A percentile compares a stretch with the other conserved stretches of the same genome.
Evolutionary conservation across 1,284 basidiomycete species (phyloP).

Genomic region (Afroboletus lepidellus): DNA sequence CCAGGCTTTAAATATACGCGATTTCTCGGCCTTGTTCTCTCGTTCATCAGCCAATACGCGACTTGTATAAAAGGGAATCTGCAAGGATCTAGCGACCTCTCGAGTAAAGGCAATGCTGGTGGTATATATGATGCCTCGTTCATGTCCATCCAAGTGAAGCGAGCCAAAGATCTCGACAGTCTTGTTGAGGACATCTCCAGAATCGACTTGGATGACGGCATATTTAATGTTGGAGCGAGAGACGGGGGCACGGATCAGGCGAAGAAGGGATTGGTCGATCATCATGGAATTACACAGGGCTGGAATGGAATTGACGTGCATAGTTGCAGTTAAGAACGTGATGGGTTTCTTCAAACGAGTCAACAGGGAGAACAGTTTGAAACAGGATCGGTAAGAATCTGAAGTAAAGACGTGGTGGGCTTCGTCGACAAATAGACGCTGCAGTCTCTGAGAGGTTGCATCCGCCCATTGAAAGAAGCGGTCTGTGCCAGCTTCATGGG

Average conservation of each 20-base stretch:
- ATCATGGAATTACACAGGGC: conserved; percentile 4
- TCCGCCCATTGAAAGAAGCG: conserved; percentile 2
- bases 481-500: conserved; percentile 1
- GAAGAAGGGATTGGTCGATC: not conserved
- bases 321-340: conserved; percentile 18
- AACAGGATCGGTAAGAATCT: conserved; percentile 14
- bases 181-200: not conserved
- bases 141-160: accelerated
- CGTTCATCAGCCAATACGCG: not conserved
- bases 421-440: conserved; percentile 20
- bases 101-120: not conserved
- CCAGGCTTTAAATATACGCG: not conserved
- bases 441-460: not conserved
- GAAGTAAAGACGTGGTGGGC: conserved; percentile 22
- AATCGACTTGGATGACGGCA: accelerated
- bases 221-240: conserved; percentile 1
- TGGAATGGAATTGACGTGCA: conserved; percentile 9
- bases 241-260: not conserved
- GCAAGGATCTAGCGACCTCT: not conserved
- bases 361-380: conserved; percentile 16
- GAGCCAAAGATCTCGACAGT: not conserved
- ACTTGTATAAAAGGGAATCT: not conserved
- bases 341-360: conserved; percentile 14
- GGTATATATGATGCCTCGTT: not conserved
- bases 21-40: not conserved